Percentiles rank a stretch among this genome's conserved stretches.
phyloP scores from a whole-genome alignment of 2,329 filamentous ascomycete species.

The Cercospora zeae-maydis region DNA sequence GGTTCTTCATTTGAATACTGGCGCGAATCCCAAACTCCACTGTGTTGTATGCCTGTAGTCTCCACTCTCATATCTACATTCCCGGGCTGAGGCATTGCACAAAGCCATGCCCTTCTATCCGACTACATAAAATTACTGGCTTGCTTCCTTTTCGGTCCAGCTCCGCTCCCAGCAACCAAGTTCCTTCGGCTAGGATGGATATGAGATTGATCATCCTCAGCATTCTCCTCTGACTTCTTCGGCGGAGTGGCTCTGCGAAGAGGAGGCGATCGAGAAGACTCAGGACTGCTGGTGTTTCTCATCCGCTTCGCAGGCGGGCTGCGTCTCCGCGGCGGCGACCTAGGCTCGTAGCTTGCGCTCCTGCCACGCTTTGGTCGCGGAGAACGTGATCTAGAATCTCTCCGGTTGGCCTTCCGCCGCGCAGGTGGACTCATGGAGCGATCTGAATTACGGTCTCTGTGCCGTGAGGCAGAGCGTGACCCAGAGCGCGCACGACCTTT shows the following conservation, averaged over 20 bases:
- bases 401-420: conserved; percentile 16
- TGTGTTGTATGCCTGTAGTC: background rate
- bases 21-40: background rate
- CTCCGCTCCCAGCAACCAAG: conserved; percentile 27
- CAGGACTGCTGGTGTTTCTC: conserved; percentile 33
- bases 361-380: conserved; percentile 23
- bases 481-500: background rate
- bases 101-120: background rate
- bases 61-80: background rate
- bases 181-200: conserved; percentile 38
- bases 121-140: conserved; percentile 30
- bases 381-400: conserved; percentile 19
- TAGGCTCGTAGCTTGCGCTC: conserved; percentile 26
- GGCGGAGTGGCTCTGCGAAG: conserved; percentile 6
- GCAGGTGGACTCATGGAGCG: conserved; percentile 27
- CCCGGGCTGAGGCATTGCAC: background rate
- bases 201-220: conserved; percentile 32
- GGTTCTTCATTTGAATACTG: too few species aligned
- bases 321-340: conserved; percentile 20
- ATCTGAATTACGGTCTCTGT: conserved; percentile 25
- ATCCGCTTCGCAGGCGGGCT: conserved; percentile 27
- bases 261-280: conserved; percentile 29
- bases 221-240: conserved; percentile 5
- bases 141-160: conserved; percentile 20
- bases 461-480: conserved; percentile 15